Evolutionary conservation across 2,329 filamentous ascomycete genomes (phyloP).

Genomic region (Pestalotiopsis sp.): DNA sequence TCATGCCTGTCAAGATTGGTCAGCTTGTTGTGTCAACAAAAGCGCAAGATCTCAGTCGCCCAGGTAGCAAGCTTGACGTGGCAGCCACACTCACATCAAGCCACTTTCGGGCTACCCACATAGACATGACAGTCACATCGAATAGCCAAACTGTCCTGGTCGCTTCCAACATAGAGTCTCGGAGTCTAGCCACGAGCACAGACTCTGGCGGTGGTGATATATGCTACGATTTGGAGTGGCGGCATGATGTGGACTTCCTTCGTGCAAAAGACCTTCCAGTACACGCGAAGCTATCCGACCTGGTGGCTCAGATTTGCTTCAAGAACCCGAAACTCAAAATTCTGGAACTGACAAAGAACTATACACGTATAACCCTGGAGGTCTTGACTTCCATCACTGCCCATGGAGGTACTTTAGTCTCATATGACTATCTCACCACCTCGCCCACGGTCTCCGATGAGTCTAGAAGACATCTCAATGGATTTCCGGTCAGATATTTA

Average conservation of each 20-base stretch:
- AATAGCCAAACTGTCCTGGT: slow-evolving; percentile 1
- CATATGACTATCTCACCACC: slow-evolving; percentile 7
- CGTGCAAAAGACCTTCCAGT: slow-evolving; percentile 7
- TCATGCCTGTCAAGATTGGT: slow-evolving; percentile 20
- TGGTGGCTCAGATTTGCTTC: slow-evolving; percentile 15
- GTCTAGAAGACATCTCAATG: background rate
- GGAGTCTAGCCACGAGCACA: slow-evolving; percentile 13
- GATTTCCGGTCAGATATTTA: background rate
- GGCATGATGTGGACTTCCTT: slow-evolving; percentile 14
- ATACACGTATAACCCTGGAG: background rate
- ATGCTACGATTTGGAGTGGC: slow-evolving; percentile 19
- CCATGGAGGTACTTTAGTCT: background rate
- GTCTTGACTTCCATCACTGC: slow-evolving; percentile 1
- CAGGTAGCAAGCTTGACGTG: slow-evolving; percentile 11
- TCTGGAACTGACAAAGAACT: background rate
- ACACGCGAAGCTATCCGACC: slow-evolving; percentile 2
- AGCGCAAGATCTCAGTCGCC: background rate
- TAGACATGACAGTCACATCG: slow-evolving; percentile 5
- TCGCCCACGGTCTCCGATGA: background rate
- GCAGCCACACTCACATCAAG: slow-evolving; percentile 13
- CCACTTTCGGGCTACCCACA: slow-evolving; percentile 15
- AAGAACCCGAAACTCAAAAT: slow-evolving; percentile 8
- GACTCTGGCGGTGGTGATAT: background rate
- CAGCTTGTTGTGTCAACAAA: slow-evolving; percentile 14
- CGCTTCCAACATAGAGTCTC: slow-evolving; percentile 13